These are phyloP conservation scores for Rhododendron williamsianum DNA, from an alignment of 148 eudicot species.

Conservation along the genomic window DNA sequence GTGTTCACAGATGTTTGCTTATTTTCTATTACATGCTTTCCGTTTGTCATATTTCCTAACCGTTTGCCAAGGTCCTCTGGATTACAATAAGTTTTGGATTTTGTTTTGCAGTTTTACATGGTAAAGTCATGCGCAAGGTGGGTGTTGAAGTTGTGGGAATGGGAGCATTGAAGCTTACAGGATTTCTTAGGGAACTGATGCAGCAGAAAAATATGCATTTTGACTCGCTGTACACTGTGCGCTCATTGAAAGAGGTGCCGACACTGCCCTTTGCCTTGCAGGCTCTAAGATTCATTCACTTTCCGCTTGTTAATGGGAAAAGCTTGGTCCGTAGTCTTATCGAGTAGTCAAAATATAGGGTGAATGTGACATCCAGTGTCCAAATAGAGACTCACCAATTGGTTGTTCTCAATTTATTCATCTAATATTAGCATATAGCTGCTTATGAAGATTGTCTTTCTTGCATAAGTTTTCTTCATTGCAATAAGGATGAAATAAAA, in stretches of 20 bases:
- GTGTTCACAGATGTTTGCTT: neutral
- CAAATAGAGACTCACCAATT: neutral
- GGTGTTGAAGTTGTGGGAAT: constrained; percentile 83
- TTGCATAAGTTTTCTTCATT: neutral
- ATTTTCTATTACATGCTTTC: neutral
- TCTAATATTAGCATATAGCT: neutral
- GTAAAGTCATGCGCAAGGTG: constrained; percentile 79
- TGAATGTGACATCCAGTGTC: neutral
- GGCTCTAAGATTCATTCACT: neutral
- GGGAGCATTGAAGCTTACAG: constrained; percentile 85
- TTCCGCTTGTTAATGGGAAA: neutral
- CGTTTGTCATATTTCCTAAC: neutral
- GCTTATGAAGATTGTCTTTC: neutral
- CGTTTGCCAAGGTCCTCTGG: constrained; percentile 7
- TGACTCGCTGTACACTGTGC: constrained; percentile 78
- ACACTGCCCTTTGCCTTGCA: neutral
- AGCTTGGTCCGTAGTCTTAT: neutral
- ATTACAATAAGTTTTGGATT: neutral
- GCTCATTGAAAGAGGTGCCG: constrained; percentile 77
- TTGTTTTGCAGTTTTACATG: constrained; percentile 58
- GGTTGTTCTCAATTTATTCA: constrained; percentile 7
- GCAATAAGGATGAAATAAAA: neutral
- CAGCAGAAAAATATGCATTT: constrained; percentile 65
- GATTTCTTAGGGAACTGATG: constrained; percentile 74
- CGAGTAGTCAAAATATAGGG: too few relatives aligned